phyloP scores from a whole-genome alignment of 1,284 basidiomycete genomes.

The Bjerkandera adusta region DNA sequence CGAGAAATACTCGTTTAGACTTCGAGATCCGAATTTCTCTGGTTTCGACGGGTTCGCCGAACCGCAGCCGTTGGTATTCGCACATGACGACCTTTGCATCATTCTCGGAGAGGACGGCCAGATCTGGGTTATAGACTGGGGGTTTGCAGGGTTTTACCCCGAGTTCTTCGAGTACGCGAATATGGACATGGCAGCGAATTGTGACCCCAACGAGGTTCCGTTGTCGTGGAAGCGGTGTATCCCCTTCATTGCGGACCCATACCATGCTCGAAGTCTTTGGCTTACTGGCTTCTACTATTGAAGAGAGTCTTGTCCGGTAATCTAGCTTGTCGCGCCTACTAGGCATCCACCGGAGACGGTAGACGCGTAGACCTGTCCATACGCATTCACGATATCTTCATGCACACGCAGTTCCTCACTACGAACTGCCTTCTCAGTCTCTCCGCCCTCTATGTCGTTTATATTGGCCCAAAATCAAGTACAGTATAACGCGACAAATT shows the following conservation, averaged over 20 bases:
- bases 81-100: constrained; percentile 27
- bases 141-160: constrained; percentile 28
- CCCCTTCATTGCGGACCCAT: constrained; percentile 9
- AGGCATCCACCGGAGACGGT: too few relatives aligned
- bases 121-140: constrained; percentile 33
- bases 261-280: neutral
- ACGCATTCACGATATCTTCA: too few relatives aligned
- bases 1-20: neutral
- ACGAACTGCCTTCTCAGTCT: too few relatives aligned
- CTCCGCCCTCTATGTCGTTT: too few relatives aligned
- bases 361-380: too few relatives aligned
- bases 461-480: too few relatives aligned
- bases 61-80: constrained; percentile 29
- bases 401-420: too few relatives aligned
- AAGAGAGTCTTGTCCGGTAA: too few relatives aligned
- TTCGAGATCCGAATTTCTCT: neutral
- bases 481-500: too few relatives aligned
- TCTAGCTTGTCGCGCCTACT: too few relatives aligned
- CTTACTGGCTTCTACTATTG: too few relatives aligned
- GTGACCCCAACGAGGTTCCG: neutral
- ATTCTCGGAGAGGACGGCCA: constrained; percentile 25
- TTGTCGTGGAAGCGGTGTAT: neutral
- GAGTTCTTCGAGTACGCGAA: constrained; percentile 27
- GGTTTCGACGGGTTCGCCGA: too few relatives aligned
- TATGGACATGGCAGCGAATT: neutral